phyloP scores from a whole-genome alignment of 1,284 basidiomycete species.

The Trichosporon inkin region DNA sequence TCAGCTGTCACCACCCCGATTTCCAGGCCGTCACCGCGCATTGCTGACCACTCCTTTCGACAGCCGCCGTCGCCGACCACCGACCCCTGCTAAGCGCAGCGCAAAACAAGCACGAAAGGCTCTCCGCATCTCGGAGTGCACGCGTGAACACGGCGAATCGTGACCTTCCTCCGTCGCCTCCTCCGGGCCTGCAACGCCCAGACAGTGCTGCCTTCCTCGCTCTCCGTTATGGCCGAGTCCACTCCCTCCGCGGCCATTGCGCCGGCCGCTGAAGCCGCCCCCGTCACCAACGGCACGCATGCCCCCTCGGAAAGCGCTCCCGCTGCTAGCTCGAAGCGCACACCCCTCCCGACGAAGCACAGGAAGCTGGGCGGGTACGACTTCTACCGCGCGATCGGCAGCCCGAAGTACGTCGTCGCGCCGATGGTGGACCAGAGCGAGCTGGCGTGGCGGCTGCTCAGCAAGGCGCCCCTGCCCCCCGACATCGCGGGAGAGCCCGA shows the following conservation, averaged over 20 bases:
- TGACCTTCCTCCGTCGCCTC: background rate
- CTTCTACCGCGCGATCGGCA: conserved; percentile 75
- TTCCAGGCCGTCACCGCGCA: background rate
- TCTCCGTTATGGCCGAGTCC: background rate
- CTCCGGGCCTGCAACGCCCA: background rate
- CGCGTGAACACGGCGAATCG: background rate
- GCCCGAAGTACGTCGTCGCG: conserved; percentile 82
- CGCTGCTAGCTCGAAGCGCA: background rate
- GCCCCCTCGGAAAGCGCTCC: background rate
- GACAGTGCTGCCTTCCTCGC: background rate
- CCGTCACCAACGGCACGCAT: background rate
- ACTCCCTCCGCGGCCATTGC: background rate
- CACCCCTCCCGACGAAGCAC: conserved; percentile 14
- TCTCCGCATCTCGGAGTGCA: background rate
- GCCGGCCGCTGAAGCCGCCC: background rate
- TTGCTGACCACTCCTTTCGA: background rate
- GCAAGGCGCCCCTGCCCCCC: conserved; percentile 67
- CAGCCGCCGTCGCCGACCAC: background rate
- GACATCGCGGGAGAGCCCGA: conserved; percentile 28
- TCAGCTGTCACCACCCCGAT: background rate
- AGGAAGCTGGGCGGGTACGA: conserved; percentile 71
- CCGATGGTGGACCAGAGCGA: conserved; percentile 99
- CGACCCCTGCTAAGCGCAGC: no score
- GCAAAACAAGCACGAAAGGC: background rate
- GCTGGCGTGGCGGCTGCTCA: conserved; percentile 87